These are phyloP conservation scores for Oidium heveae DNA, from an alignment of 2,329 filamentous ascomycete genomes.

Conservation along the genomic window DNA sequence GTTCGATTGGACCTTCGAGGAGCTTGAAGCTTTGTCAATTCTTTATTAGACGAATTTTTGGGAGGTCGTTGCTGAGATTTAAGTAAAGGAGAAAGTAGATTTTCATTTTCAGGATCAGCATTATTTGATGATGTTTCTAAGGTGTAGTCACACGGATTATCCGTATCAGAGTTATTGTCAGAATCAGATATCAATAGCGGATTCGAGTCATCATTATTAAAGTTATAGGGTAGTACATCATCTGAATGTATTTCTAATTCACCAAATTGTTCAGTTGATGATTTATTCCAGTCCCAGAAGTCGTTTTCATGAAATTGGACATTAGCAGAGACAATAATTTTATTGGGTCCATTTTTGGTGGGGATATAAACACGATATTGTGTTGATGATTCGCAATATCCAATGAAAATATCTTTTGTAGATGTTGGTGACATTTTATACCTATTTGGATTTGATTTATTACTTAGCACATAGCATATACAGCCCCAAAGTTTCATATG, in stretches of 20 bases:
- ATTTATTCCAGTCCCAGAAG: not conserved
- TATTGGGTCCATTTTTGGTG: not conserved
- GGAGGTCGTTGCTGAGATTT: too few relatives aligned
- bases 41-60: too few relatives aligned
- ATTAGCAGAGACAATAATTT: not conserved
- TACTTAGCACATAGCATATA: not conserved
- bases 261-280: too few relatives aligned
- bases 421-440: not conserved
- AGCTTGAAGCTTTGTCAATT: not conserved
- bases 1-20: not conserved
- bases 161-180: too few relatives aligned
- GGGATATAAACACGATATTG: not conserved
- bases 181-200: too few relatives aligned
- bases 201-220: too few relatives aligned
- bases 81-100: too few relatives aligned
- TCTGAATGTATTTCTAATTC: too few relatives aligned
- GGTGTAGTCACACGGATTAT: too few relatives aligned
- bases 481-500: not conserved
- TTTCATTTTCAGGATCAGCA: too few relatives aligned
- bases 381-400: not conserved
- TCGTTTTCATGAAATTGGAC: not conserved
- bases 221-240: too few relatives aligned
- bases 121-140: too few relatives aligned
- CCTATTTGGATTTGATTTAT: not conserved
- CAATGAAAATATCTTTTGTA: not conserved